Base-by-base conservation (phyloP, 2,329 filamentous ascomycete species). In the Samsoniella hepiali region DNA sequence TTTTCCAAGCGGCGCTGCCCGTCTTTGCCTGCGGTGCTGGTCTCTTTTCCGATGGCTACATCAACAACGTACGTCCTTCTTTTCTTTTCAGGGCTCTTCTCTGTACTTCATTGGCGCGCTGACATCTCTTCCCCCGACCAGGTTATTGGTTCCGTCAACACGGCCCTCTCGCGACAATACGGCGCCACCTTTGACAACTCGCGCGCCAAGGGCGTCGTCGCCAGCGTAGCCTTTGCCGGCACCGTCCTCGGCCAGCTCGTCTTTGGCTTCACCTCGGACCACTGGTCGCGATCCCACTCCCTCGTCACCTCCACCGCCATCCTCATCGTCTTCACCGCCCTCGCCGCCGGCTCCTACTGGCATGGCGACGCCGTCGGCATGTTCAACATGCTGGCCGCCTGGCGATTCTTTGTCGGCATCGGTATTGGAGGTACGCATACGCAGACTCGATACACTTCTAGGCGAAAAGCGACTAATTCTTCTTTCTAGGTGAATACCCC, bases 1-100 rank as follows among this genome's bases (percentile, higher is more conserved):
- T 64, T 34, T 58, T 64, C 53, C 47, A 64, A 13, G 63, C 63
- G 17, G 63, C 63, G 0, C 54, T 84, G 82, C 91, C 93, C 17
- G 90, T 93, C 1, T 88, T 97, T 68, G 93, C 93, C 50, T 96
- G 92, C 72, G 93, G 93, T 67, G 91, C 93, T 58, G 93, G 93
- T 70, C 82, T 97, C 2, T 97, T 97, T 76, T 93, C 89, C 31
- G 93, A 97, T 75, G 93, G 93, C 17, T 97, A 97, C 75, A 85
- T 97, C 72, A 96, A 96, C 77, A 92, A 91, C 71, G 91, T 92
- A 77, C 66, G 73, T 62, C 5, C 10, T 34, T 6, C 5, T 27
- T 27, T 27, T 5, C 44, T 53, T 9, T 22, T 31, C 0, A 22
- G 22, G 22, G 22, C 22, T 22, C 22, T 22, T 27, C 63, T 0